Evolutionary conservation across 1,284 basidiomycete genomes (phyloP), one percentile per base, ranked within the genome.

Genomic region (Termitomyces sp.): DNA sequence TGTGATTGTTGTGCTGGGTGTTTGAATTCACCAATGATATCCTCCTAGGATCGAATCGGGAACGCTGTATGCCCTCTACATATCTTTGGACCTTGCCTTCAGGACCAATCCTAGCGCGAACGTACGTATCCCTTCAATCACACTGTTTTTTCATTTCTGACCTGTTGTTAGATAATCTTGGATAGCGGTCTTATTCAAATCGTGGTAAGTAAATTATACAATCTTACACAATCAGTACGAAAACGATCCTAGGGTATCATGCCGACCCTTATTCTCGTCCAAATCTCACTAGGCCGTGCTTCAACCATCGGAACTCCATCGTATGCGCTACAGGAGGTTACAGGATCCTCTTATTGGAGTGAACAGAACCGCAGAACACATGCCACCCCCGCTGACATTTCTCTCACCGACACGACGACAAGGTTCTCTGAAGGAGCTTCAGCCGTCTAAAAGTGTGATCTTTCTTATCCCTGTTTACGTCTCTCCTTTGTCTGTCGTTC

Each of bases 241-340:
- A 38, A 8, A 34, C 30, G 28, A 30, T 30, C 17, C 39, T 10
- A 68, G 67, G 67, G 68, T 39, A 68, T 70, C 42, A 63, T 68
- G 60, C 68, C 68, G 15, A 70, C 68, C 17, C 58, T 70, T n/a
- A 68, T 69, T 15, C 66, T 70, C 21, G 68, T 68, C 1, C 67
- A 67, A 58, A 65, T 68, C 10, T 36, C 51, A 10, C 7, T 56
- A 24, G 46, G 46, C 5, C 55, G 55, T 28, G 55, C 51, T 48
- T 53, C 55, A n/a, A 47, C 34, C n/a, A 28, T 30, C 13, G 54
- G 54, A 12, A 51, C 42, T 3, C 48, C 54, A 19, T 40, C 46
- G 1, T 46, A 38, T 42, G 38, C n/a, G 15, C 30, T 42, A 30
- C 49, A 46, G 41, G 47, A 55, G 38, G 17, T 31, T 9, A 51